Base-by-base conservation (phyloP, 805 yeast genomes). In the Wickerhamiella qilinensis region DNA sequence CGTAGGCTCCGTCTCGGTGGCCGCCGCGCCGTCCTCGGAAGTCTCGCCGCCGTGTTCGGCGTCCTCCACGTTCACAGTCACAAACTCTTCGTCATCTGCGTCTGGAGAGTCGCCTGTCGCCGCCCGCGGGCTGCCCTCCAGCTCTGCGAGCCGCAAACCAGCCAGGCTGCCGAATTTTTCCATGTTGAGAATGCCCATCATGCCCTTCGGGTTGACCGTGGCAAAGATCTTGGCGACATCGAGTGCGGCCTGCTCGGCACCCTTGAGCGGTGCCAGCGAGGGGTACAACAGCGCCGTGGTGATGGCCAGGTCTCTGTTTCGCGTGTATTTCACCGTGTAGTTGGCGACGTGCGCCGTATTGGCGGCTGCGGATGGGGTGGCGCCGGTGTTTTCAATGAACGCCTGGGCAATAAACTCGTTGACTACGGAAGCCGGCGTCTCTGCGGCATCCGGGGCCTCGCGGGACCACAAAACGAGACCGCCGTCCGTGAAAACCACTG, bases 381-480 rank as follows among this genome's bases (percentile, higher is more conserved):
- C 42, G 51, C 36, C 49, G 47, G 22, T 44, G 54, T 29, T 53
- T 31, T 60, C 57, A 40, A 75, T 65, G 46, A 73, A 60, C 19
- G 64, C 64, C 29, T 64, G 64, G n/a, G 67, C 56, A 33, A 75
- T 63, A 30, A 75, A 60, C 7, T 66, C 52, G 46, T 71, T 72
- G 37, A 69, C 53, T 1, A 68, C 57, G 2, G 57, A 34, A 14
- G 56, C 58, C 1, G 72, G 55, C 15, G 68, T 59, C 43, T 55
- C 59, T 48, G 47, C 61, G 2, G 16, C 43, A 3, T 30, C 35
- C 5, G 36, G 24, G 3, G 62, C 57, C 22, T 65, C 60, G 40
- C 65, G 54, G 47, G 64, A 63, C 65, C 67, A 73, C 14, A 66
- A 56, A 19, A 74, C 74, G 9, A 64, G 51, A 1, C 81, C 81